phyloP scores from a whole-genome alignment of 495 filamentous ascomycete genomes.

The Annulohypoxylon moriforme region DNA sequence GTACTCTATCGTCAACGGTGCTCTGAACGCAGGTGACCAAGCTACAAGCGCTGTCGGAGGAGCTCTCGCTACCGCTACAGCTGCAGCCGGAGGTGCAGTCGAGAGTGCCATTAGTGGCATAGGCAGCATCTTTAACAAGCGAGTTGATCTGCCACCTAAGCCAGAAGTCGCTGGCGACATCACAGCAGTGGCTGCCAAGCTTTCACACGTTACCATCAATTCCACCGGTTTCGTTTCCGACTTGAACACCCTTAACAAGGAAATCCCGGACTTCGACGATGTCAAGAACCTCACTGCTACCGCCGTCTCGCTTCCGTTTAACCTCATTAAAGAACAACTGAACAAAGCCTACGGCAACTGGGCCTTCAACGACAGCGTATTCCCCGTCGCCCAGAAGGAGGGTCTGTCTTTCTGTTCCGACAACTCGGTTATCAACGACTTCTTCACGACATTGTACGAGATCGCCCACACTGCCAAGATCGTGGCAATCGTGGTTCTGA shows the following conservation, averaged over 20 bases:
- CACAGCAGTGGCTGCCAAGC: slow-evolving; percentile 53
- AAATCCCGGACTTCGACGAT: slow-evolving; percentile 83
- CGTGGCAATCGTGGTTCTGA: slow-evolving; percentile 77
- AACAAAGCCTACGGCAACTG: slow-evolving; percentile 74
- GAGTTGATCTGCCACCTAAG: slow-evolving; percentile 49
- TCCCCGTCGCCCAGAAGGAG: slow-evolving; percentile 85
- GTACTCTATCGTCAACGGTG: slow-evolving; percentile 68
- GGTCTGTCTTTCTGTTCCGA: slow-evolving; percentile 86
- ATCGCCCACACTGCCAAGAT: slow-evolving; percentile 72
- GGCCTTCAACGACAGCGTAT: slow-evolving; percentile 77
- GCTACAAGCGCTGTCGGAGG: slow-evolving; percentile 65
- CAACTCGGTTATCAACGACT: slow-evolving; percentile 84
- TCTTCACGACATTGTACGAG: slow-evolving; percentile 78
- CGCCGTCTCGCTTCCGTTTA: slow-evolving; percentile 80
- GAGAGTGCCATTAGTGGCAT: slow-evolving; percentile 43
- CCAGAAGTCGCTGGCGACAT: slow-evolving; percentile 71
- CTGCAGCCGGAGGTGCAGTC: slow-evolving; percentile 64
- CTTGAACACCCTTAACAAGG: slow-evolving; percentile 74
- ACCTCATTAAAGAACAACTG: slow-evolving; percentile 75
- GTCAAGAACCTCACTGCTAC: slow-evolving; percentile 80
- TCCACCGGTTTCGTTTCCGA: slow-evolving; percentile 70
- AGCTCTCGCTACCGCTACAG: slow-evolving; percentile 59
- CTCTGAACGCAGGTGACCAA: slow-evolving; percentile 46
- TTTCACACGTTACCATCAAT: slow-evolving; percentile 76
- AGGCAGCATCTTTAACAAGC: slow-evolving; percentile 47